Base-by-base conservation (phyloP, 176 grass and related monocot genomes). In the Oryza meridionalis region DNA sequence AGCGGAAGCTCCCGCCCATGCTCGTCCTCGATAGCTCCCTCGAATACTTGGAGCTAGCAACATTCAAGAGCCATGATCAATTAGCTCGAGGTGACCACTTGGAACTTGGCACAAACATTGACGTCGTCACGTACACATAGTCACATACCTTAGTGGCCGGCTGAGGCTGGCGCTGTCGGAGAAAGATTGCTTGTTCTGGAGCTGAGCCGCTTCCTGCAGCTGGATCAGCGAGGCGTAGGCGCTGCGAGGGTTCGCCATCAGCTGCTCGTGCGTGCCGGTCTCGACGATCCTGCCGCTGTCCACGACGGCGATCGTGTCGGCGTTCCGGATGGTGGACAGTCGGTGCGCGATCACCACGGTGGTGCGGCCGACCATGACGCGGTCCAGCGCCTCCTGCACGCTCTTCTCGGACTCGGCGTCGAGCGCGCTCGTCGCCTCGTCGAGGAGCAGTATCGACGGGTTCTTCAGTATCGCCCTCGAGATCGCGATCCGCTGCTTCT, bases 391-490 rank as follows among this genome's bases (percentile, higher is more conserved):
- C 85, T 95, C 91, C 73, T 98, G 96, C 37, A 98, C 91, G 58
- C 96, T 98, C 88, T 95, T 98, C 83, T 98, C 93, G 1, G 96
- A 98, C 88, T 97, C 95, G 1, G 92, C 90, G 64, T 97, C 95
- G 9, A 97, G 88, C 8, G 94, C 94, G 33, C 94, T 97, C 4
- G 94, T 97, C 26, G 94, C 94, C 77, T 97, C 94, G 67, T 97
- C 94, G 9, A 98, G 90, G 45, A 98, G 92, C 45, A 98, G 96
- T 5, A 98, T 73, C 25, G 96, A 93, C 72, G 96, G 96, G 88
- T 98, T 95, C 81, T 95, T 98, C 2, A 98, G 89, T 5, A 95
- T 94, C 25, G 93, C 96, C 58, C 96, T 86, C 8, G 96, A 95
- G 64, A 98, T 96, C 1, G 96, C 93, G 64, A 98, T 98, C 19